Base-by-base conservation (phyloP, 106 monocot species). In the Alisma plantagoaquatica region DNA sequence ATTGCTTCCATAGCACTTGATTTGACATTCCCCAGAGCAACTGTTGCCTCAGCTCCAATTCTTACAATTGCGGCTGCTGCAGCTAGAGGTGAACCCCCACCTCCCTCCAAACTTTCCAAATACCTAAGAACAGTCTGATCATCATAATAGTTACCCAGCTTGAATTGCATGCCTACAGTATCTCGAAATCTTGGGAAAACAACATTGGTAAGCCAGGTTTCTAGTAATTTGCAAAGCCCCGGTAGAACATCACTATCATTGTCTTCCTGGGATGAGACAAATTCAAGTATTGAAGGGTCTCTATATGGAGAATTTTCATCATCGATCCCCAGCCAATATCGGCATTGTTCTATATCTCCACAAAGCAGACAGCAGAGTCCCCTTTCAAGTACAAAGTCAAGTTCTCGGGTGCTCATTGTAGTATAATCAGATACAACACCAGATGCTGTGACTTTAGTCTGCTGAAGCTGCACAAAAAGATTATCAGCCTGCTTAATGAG, bases 131-230 rank as follows among this genome's bases (percentile, higher is more conserved):
- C 96, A 69, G 33, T 65, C 2, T 77, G 84, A 50, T 96, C 81
- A 70, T 96, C 89, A 64, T 82, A 89, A 48, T 96, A 96, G 51
- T 89, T 81, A 32, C 84, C 75, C 31, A 89, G 81, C 27, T 65
- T 81, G 59, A 90, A 81, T 8, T 43, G 57, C 46, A 85, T 41
- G 53, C 71, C 63, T 31, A 73, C 73, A 27, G 96, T 84, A 65
- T 96, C 96, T 70, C 96, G 81, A 65, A 75, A 84, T 76, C 81
- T 70, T 25, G 81, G 71, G 19, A 89, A 78, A 61, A 89, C 89
- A 49, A 78, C 81, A 57, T 78, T 59, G 31, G 63, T 56, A 41
- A 96, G 73, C 89, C 96, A 96, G 38, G 81, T 79, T 46, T 96
- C 96, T 43, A 96, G 68, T 5, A 96, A 68, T 61, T 78, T 89